Conservation (phyloP, 75 land plant genomes). For the Chamaecyparis obtusa region DNA sequence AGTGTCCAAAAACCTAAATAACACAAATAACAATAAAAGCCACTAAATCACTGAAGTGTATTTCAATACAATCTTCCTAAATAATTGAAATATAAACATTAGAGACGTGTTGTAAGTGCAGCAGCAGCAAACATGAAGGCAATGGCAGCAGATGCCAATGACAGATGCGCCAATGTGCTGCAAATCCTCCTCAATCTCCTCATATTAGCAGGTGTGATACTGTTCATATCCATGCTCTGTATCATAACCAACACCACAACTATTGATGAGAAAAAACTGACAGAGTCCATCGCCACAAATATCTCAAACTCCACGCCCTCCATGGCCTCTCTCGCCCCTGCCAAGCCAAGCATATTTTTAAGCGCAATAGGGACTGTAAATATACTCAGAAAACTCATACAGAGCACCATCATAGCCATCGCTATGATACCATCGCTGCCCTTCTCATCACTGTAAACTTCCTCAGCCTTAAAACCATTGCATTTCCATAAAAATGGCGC, state of each 20-base stretch:
- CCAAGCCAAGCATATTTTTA: neutral
- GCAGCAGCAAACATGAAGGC: neutral
- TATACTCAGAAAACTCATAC: neutral
- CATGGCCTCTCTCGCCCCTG: neutral
- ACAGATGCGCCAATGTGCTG: neutral
- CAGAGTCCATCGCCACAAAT: neutral
- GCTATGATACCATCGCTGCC: neutral
- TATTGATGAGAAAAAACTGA: neutral
- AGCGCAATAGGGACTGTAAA: neutral
- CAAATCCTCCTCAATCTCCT: neutral
- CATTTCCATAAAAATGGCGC: neutral
- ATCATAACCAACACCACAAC: neutral
- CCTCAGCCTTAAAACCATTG: neutral
- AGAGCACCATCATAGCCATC: neutral
- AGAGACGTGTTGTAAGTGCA: neutral
- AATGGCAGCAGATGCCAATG: neutral
- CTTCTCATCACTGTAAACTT: neutral
- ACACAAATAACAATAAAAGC: too few species aligned
- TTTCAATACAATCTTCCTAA: neutral
- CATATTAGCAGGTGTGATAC: too few species aligned
- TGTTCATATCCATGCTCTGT: neutral
- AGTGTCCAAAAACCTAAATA: too few species aligned
- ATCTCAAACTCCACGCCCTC: neutral
- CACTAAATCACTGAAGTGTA: neutral
- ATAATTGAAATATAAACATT: neutral